Percentiles rank a stretch among this genome's conserved stretches.
Conservation (phyloP, 2,329 filamentous ascomycete genomes). For the Colletotrichum agaves region DNA sequence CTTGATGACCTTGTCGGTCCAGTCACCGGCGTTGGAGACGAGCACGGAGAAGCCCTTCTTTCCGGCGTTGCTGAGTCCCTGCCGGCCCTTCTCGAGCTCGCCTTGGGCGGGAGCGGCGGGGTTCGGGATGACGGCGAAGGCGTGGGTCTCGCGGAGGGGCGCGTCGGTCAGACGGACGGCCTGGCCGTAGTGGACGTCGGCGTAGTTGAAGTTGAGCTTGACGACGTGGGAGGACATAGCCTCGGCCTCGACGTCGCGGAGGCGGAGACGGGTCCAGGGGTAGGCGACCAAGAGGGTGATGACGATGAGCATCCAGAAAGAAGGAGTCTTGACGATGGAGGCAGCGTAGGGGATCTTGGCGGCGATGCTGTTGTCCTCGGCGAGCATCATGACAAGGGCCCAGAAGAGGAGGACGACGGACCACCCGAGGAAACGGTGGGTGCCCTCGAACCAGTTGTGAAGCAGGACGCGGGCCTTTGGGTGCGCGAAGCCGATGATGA, state of each 20-base stretch:
- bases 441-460: constrained; percentile 77
- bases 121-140: constrained; percentile 78
- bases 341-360: constrained; percentile 47
- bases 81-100: constrained; percentile 27
- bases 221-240: constrained; percentile 78
- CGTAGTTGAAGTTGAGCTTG: constrained; percentile 75
- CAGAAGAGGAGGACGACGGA: constrained; percentile 71
- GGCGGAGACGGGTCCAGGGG: constrained; percentile 79
- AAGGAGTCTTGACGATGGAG: constrained; percentile 51
- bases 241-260: constrained; percentile 72
- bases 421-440: constrained; percentile 82
- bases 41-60: constrained; percentile 73
- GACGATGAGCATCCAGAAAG: constrained; percentile 74
- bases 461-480: constrained; percentile 69
- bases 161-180: constrained; percentile 69
- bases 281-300: constrained; percentile 74
- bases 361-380: constrained; percentile 57
- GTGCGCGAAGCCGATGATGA: constrained; percentile 71
- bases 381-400: constrained; percentile 65
- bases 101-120: constrained; percentile 43
- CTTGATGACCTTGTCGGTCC: constrained; percentile 73
- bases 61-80: constrained; percentile 44
- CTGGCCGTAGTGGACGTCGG: constrained; percentile 65
- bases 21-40: constrained; percentile 79
- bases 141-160: constrained; percentile 78